Evolutionary conservation across 176 grass and related monocot genomes (phyloP).

Genomic region (Musa itinerans): DNA sequence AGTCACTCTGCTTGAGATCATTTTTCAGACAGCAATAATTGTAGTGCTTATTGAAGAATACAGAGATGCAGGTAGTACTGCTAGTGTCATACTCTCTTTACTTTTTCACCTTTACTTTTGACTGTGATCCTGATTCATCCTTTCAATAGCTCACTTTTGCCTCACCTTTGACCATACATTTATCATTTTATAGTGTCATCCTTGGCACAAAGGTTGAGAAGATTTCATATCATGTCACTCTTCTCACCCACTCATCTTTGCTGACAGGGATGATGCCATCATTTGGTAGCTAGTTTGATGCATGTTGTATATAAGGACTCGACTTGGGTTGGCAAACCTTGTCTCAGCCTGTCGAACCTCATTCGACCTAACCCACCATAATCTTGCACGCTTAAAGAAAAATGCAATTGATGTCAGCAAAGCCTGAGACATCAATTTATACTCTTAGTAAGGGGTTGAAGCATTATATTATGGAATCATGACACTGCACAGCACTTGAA

Average conservation of each 20-base stretch:
- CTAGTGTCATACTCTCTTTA: neutral
- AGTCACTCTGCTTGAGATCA: constrained; percentile 5
- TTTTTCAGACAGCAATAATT: neutral
- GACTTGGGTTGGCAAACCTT: neutral
- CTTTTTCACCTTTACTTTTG: constrained; percentile 11
- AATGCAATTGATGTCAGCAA: neutral
- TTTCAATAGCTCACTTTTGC: neutral
- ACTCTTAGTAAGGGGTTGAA: too few relatives aligned
- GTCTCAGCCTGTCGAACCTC: neutral
- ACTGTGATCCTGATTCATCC: neutral
- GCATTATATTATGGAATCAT: neutral
- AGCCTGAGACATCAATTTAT: neutral
- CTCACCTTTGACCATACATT: constrained; percentile 7
- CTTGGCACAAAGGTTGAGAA: neutral
- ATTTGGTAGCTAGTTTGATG: neutral
- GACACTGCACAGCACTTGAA: too few relatives aligned
- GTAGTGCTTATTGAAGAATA: neutral
- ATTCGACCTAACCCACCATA: neutral
- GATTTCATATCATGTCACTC: neutral
- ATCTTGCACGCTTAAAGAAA: too few relatives aligned
- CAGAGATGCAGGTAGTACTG: neutral
- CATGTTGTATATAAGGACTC: neutral
- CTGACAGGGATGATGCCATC: neutral
- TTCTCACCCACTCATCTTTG: neutral
- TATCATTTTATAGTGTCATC: neutral